A percentile compares a stretch with the other conserved stretches of the same genome.
Conservation (phyloP, 129 eudicot genomes). For the Sambucus nigra region DNA sequence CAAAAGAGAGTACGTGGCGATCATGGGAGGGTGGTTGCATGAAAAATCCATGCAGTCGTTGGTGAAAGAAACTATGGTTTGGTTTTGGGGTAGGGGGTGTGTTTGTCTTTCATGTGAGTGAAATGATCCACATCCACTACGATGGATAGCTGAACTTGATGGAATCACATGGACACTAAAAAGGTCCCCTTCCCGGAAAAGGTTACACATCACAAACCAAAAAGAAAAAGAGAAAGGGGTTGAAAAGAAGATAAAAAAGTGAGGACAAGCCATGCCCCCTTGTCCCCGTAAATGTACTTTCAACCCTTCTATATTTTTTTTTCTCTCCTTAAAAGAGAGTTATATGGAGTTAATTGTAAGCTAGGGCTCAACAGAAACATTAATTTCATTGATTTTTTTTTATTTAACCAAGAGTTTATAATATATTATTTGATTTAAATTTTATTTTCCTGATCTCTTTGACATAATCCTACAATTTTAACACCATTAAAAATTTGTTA, state of each 20-base stretch:
- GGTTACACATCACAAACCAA: slow-evolving; percentile 4
- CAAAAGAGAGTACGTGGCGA: background rate
- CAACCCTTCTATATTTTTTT: background rate
- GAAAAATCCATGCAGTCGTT: background rate
- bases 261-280: slow-evolving; percentile 11
- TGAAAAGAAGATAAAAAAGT: slow-evolving; percentile 2
- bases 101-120: slow-evolving; percentile 1
- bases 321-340: background rate
- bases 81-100: background rate
- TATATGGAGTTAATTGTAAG: too few species aligned
- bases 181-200: slow-evolving; percentile 11
- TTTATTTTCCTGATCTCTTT: too few species aligned
- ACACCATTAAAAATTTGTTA: too few species aligned
- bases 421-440: too few species aligned
- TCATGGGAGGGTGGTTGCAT: background rate
- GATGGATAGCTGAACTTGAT: too few species aligned
- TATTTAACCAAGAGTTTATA: too few species aligned
- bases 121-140: background rate
- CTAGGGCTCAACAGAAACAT: too few species aligned
- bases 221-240: slow-evolving; percentile 6
- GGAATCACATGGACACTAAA: slow-evolving; percentile 16
- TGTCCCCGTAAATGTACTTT: slow-evolving; percentile 10
- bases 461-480: too few species aligned
- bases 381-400: too few species aligned
- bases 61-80: background rate